phyloP scores from a whole-genome alignment of 2,329 filamentous ascomycete species.

The Botrytis fabae region DNA sequence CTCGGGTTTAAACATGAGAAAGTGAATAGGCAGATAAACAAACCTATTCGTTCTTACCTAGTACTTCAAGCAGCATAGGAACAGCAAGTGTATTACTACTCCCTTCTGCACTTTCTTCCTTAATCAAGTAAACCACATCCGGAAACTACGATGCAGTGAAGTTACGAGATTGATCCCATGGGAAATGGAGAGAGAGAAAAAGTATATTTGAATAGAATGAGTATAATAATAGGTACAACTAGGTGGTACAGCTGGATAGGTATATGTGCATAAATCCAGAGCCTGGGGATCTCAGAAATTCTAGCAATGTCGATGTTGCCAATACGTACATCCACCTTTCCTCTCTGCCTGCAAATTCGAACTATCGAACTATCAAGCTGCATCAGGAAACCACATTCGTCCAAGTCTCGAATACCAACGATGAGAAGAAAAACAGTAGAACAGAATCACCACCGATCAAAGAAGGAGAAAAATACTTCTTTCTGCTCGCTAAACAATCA shows the following conservation, averaged over 20 bases:
- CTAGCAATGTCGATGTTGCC: background rate
- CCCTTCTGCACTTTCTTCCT: background rate
- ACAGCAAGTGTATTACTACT: background rate
- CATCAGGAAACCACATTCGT: background rate
- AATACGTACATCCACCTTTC: background rate
- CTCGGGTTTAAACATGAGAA: background rate
- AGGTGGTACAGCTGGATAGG: background rate
- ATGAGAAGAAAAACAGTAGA: background rate
- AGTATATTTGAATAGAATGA: background rate
- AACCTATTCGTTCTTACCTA: background rate
- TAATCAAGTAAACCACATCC: no score
- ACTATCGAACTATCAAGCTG: background rate
- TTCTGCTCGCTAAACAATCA: background rate
- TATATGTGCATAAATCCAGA: background rate
- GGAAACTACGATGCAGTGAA: background rate
- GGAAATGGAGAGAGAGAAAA: background rate
- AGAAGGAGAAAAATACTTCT: background rate
- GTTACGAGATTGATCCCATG: background rate
- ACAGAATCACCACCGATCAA: background rate
- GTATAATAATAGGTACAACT: background rate
- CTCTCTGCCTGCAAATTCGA: background rate
- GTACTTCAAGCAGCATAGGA: background rate
- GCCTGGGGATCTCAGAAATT: fast-evolving
- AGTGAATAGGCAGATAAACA: background rate
- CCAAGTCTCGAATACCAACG: background rate